A percentile compares a stretch with the other conserved stretches of the same genome.
phyloP scores from a whole-genome alignment of 1,139 yeast species.

The Yamadazyma oceani region DNA sequence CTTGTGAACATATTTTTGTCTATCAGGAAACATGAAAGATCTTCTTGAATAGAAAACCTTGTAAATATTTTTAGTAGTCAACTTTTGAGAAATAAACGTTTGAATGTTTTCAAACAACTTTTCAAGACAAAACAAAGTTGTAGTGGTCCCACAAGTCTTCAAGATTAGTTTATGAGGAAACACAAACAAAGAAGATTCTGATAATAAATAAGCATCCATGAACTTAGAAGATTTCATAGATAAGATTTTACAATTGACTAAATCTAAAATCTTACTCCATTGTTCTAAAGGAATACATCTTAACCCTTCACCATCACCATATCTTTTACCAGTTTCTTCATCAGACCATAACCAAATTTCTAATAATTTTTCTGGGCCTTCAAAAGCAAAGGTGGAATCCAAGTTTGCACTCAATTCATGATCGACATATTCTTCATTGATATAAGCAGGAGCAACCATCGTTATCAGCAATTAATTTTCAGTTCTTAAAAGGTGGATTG shows the following conservation, averaged over 20 bases:
- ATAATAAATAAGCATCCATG: conserved; percentile 81
- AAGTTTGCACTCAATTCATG: conserved; percentile 75
- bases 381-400: conserved; percentile 90
- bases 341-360: conserved; percentile 81
- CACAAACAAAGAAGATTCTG: conserved; percentile 90
- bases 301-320: conserved; percentile 43
- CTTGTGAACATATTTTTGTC: conserved; percentile 77
- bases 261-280: conserved; percentile 75
- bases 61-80: conserved; percentile 43
- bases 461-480: too few species aligned
- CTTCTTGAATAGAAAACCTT: conserved; percentile 88
- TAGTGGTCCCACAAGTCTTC: conserved; percentile 96
- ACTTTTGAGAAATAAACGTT: conserved; percentile 15
- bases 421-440: conserved; percentile 60
- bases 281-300: conserved; percentile 62
- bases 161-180: conserved; percentile 81
- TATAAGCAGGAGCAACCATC: conserved; percentile 48
- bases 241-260: conserved; percentile 84
- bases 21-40: conserved; percentile 88
- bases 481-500: conserved; percentile 36
- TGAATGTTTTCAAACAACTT: conserved; percentile 51
- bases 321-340: conserved; percentile 37
- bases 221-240: conserved; percentile 68
- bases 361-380: conserved; percentile 93
- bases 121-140: conserved; percentile 77